These are phyloP conservation scores for Wickerhamomyces chambardii DNA, from an alignment of 805 yeast genomes.

Conservation along the genomic window DNA sequence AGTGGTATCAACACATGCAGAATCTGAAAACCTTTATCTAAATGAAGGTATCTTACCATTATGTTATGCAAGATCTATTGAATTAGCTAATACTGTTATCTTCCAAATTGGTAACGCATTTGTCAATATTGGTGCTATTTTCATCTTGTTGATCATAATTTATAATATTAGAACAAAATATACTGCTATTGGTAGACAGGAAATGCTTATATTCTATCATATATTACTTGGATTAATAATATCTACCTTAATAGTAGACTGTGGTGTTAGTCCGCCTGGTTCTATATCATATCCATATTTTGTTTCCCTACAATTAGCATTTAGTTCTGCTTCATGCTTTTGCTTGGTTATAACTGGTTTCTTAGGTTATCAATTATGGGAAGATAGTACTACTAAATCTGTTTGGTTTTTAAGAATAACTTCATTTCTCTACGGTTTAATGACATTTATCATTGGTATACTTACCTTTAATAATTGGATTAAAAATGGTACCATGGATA, in stretches of 20 bases:
- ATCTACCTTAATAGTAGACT: slow-evolving; percentile 70
- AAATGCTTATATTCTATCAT: slow-evolving; percentile 70
- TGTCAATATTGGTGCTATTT: slow-evolving; percentile 68
- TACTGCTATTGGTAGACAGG: slow-evolving; percentile 91
- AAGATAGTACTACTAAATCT: slow-evolving; percentile 75
- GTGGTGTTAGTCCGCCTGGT: slow-evolving; percentile 90
- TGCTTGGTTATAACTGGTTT: slow-evolving; percentile 66
- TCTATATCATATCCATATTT: slow-evolving; percentile 69
- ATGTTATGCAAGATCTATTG: slow-evolving; percentile 83
- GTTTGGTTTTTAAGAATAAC: slow-evolving; percentile 45
- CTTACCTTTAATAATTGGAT: slow-evolving; percentile 69
- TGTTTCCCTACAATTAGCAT: slow-evolving; percentile 73
- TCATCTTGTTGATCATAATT: slow-evolving; percentile 57
- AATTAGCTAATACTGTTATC: slow-evolving; percentile 83
- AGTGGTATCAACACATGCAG: slow-evolving; percentile 46
- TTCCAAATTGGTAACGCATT: slow-evolving; percentile 86
- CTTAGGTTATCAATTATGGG: slow-evolving; percentile 86
- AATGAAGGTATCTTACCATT: slow-evolving; percentile 58
- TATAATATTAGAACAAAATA: slow-evolving; percentile 76
- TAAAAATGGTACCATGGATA: slow-evolving; percentile 30
- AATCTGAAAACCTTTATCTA: slow-evolving; percentile 19
- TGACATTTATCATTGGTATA: slow-evolving; percentile 59
- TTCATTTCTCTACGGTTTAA: slow-evolving; percentile 47
- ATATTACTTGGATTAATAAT: slow-evolving; percentile 47
- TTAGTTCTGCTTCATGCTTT: slow-evolving; percentile 65